Conservation (phyloP, 345 rosid species). For the Euclidium syriacum region DNA sequence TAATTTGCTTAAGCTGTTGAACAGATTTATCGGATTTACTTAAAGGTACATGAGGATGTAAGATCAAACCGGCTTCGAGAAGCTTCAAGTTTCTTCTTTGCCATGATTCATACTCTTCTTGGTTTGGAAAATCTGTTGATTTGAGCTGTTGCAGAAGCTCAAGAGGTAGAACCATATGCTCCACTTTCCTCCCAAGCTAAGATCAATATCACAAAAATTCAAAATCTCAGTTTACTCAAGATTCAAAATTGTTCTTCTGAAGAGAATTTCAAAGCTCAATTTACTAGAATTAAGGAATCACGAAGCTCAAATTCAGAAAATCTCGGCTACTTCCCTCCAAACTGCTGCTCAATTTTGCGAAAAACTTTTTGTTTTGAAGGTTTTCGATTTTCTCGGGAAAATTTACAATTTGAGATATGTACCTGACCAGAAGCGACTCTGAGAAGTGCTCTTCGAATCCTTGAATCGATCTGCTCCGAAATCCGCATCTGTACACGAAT, state of each 20-base stretch:
- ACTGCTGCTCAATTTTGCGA: background rate
- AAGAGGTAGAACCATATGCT: conserved; percentile 74
- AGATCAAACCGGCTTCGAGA: conserved; percentile 83
- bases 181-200: conserved; percentile 86
- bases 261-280: too few species aligned
- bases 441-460: conserved; percentile 79
- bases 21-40: conserved; percentile 44
- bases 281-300: background rate
- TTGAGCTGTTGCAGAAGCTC: conserved; percentile 88
- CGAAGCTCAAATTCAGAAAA: background rate
- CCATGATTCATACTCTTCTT: conserved; percentile 72
- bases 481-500: conserved; percentile 79
- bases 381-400: background rate
- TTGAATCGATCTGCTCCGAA: conserved; percentile 72
- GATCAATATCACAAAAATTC: conserved; percentile 20
- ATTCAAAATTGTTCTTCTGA: too few species aligned
- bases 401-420: background rate
- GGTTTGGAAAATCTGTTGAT: conserved; percentile 64
- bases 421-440: conserved; percentile 92
- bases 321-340: too few species aligned
- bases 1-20: conserved; percentile 52
- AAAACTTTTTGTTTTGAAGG: background rate
- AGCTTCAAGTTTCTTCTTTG: conserved; percentile 75
- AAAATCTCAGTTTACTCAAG: background rate
- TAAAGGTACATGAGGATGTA: conserved; percentile 63